Conservation (phyloP, 805 yeast species). For the Lipomyces sp. region DNA sequence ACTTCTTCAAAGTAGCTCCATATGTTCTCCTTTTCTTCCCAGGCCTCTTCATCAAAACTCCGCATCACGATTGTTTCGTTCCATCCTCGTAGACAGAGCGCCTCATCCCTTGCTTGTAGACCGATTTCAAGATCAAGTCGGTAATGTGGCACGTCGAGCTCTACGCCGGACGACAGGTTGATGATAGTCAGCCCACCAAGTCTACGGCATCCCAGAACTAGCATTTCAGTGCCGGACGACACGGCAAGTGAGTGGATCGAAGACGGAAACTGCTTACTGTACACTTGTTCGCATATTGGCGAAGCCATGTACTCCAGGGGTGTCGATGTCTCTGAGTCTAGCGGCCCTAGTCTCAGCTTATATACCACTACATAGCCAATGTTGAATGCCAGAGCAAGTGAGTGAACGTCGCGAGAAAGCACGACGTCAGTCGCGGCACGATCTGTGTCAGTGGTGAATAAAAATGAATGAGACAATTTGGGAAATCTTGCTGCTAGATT, state of each 20-base stretch:
- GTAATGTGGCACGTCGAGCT: constrained; percentile 39
- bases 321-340: not conserved
- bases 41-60: constrained; percentile 20
- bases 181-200: constrained; percentile 38
- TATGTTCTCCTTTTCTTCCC: constrained; percentile 20
- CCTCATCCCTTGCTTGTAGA: constrained; percentile 26
- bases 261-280: constrained; percentile 37
- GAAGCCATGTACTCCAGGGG: not conserved
- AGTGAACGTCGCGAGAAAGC: constrained; percentile 23
- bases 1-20: constrained; percentile 31
- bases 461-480: constrained; percentile 11
- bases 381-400: constrained; percentile 30
- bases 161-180: constrained; percentile 30
- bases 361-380: constrained; percentile 36
- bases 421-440: constrained; percentile 24
- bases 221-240: constrained; percentile 31
- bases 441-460: constrained; percentile 10
- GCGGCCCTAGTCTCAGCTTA: constrained; percentile 11
- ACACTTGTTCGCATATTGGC: constrained; percentile 23
- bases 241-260: constrained; percentile 33
- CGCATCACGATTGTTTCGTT: constrained; percentile 38
- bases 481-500: constrained; percentile 11
- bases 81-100: constrained; percentile 32
- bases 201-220: constrained; percentile 35
- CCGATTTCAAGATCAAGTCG: constrained; percentile 32